Evolutionary conservation across 768 basidiomycete genomes (phyloP).

Genomic region (Leccinum longicurvipes): DNA sequence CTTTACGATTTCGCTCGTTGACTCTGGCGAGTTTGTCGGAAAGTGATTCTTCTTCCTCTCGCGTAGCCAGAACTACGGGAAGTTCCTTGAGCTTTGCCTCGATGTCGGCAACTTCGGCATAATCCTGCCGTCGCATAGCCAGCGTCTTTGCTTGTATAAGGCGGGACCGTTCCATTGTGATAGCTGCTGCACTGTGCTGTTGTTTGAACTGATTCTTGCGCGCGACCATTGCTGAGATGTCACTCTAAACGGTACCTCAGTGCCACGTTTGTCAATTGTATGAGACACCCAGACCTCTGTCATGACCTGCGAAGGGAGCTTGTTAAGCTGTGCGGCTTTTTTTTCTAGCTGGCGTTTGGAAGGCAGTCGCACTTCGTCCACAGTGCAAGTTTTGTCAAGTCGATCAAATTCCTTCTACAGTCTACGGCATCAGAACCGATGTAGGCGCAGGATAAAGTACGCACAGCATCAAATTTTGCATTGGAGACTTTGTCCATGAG

Average conservation of each 20-base stretch:
- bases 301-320: constrained; percentile 55
- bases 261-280: constrained; percentile 1
- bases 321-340: constrained; percentile 61
- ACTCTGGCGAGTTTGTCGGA: constrained; percentile 65
- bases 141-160: constrained; percentile 71
- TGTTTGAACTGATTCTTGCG: constrained; percentile 51
- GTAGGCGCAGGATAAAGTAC: constrained; percentile 22
- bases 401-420: constrained; percentile 72
- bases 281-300: constrained; percentile 64
- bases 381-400: constrained; percentile 40
- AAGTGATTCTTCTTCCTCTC: constrained; percentile 31
- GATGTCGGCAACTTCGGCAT: constrained; percentile 54
- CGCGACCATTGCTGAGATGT: constrained; percentile 74
- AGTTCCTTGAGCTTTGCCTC: constrained; percentile 63
- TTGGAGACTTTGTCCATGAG: constrained; percentile 90
- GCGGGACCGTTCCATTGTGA: constrained; percentile 59
- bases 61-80: constrained; percentile 15
- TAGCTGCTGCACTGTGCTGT: constrained; percentile 30
- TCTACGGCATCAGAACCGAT: constrained; percentile 8
- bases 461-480: constrained; percentile 55
- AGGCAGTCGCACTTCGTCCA: constrained; percentile 63
- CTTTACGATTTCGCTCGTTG: constrained; percentile 87
- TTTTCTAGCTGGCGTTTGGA: constrained; percentile 61
- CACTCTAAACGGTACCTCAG: constrained; percentile 50
- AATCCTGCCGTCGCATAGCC: constrained; percentile 72